Evolutionary conservation across 768 basidiomycete species (phyloP).

Genomic region (Amanita fuliginea): DNA sequence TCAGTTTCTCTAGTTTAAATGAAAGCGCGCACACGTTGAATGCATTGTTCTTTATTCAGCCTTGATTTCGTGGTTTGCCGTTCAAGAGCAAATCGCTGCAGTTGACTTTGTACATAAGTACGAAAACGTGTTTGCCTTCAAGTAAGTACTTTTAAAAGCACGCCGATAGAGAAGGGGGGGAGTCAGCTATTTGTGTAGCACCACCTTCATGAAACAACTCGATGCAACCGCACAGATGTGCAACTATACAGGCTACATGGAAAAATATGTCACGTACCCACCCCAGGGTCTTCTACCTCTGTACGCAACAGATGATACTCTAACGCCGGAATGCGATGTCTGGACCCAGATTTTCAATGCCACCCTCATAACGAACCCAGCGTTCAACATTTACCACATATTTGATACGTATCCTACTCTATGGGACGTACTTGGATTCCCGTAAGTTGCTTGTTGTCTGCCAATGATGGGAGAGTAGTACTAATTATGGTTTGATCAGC

Average conservation of each 20-base stretch:
- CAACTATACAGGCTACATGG: slow-evolving; percentile 1
- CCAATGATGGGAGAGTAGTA: background rate
- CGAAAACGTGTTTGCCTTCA: slow-evolving; percentile 52
- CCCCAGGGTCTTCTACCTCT: slow-evolving; percentile 58
- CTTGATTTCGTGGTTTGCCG: slow-evolving; percentile 47
- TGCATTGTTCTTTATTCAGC: slow-evolving; percentile 21
- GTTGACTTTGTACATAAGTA: slow-evolving; percentile 63
- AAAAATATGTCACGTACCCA: slow-evolving; percentile 51
- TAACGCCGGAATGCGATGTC: slow-evolving; percentile 47
- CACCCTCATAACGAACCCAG: slow-evolving; percentile 54
- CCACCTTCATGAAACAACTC: too few relatives aligned
- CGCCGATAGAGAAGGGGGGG: too few relatives aligned
- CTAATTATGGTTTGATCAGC: slow-evolving; percentile 17
- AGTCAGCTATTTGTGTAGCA: too few relatives aligned
- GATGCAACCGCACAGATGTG: too few relatives aligned
- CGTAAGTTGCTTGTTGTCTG: slow-evolving; percentile 28
- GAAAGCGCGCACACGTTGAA: background rate
- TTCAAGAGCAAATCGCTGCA: slow-evolving; percentile 17
- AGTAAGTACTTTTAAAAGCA: slow-evolving; percentile 30
- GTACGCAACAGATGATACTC: slow-evolving; percentile 39
- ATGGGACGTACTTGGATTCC: slow-evolving; percentile 26
- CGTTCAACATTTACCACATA: slow-evolving; percentile 69
- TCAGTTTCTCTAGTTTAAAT: slow-evolving; percentile 20
- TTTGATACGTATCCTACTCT: slow-evolving; percentile 62
- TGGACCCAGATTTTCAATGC: slow-evolving; percentile 58